Conservation (phyloP, 192 early-diverging fungal species). For the Polychytrium aggregatum region DNA sequence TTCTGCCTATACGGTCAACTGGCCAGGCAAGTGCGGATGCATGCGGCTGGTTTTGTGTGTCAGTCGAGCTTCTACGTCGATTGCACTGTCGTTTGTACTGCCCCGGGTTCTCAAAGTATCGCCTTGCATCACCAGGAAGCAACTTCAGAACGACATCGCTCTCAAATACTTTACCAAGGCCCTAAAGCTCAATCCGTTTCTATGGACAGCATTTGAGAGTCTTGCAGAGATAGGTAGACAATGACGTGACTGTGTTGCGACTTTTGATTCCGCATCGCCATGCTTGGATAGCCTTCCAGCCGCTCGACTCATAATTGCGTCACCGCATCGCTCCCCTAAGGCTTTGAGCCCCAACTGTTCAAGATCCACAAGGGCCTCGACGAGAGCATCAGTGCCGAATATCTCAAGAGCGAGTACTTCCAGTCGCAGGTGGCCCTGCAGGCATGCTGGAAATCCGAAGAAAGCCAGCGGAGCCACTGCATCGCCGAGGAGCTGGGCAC, state of each 20-base stretch:
- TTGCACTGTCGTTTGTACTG: too few relatives aligned
- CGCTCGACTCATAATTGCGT: slow-evolving; percentile 19
- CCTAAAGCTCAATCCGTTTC: slow-evolving; percentile 20
- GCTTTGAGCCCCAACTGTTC: too few relatives aligned
- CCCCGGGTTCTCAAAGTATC: too few relatives aligned
- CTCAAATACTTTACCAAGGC: slow-evolving; percentile 8
- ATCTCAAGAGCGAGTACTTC: too few relatives aligned
- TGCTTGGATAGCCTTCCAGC: slow-evolving; percentile 8
- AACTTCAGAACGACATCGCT: background rate
- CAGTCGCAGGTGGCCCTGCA: too few relatives aligned
- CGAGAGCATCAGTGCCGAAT: background rate
- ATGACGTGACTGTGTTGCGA: background rate
- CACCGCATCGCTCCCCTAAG: slow-evolving; percentile 5
- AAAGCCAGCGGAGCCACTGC: too few relatives aligned
- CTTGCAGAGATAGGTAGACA: slow-evolving; percentile 25
- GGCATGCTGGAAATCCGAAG: too few relatives aligned
- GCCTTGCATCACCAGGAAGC: background rate
- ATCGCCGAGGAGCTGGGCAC: too few relatives aligned
- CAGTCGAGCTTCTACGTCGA: too few relatives aligned
- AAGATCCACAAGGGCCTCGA: too few relatives aligned
- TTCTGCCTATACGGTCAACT: too few relatives aligned
- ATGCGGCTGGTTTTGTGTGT: too few relatives aligned
- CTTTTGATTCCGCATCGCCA: background rate
- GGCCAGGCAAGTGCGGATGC: slow-evolving; percentile 16
- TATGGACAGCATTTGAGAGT: slow-evolving; percentile 28